phyloP scores from a whole-genome alignment of 2,329 filamentous ascomycete species.

The Xylariaceae sp. region DNA sequence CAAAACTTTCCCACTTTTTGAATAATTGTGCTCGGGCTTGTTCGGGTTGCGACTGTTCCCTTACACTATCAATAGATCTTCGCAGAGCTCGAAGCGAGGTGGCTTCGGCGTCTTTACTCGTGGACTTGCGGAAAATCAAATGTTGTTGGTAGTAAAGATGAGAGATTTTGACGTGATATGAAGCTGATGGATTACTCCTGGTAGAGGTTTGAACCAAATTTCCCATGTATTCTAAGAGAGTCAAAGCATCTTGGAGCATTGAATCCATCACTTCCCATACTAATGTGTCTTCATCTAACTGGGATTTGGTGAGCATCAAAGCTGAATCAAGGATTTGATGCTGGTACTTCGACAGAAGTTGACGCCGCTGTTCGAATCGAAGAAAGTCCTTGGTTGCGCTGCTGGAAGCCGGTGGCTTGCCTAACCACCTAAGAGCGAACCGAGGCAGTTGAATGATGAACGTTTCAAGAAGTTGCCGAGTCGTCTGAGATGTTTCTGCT shows the following conservation, averaged over 20 bases:
- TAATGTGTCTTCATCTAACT: conserved; percentile 54
- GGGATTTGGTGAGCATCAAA: conserved; percentile 60
- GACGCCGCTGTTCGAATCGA: conserved; percentile 66
- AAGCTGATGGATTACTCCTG: conserved; percentile 42
- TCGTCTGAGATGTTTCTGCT: conserved; percentile 18
- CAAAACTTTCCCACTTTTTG: conserved; percentile 70
- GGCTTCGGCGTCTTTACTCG: conserved; percentile 48
- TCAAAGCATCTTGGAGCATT: conserved; percentile 61
- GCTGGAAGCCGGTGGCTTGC: conserved; percentile 58
- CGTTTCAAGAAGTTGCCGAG: conserved; percentile 53
- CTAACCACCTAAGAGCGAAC: conserved; percentile 67
- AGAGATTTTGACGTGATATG: conserved; percentile 70
- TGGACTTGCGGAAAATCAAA: conserved; percentile 54
- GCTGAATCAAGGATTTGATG: conserved; percentile 65
- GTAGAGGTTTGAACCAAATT: conserved; percentile 40
- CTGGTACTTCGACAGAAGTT: conserved; percentile 58
- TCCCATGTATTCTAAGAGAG: conserved; percentile 59
- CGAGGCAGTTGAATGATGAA: conserved; percentile 65
- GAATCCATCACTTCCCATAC: conserved; percentile 63
- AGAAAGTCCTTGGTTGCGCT: conserved; percentile 62
- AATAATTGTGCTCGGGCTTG: conserved; percentile 65
- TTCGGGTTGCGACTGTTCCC: conserved; percentile 58
- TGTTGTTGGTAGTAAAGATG: conserved; percentile 74
- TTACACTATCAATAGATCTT: conserved; percentile 68
- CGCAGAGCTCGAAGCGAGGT: conserved; percentile 62